Percentiles rank a stretch among this genome's conserved stretches.
Evolutionary conservation across 2,329 filamentous ascomycete genomes (phyloP).

Genomic region (Colletotrichum truncatum): DNA sequence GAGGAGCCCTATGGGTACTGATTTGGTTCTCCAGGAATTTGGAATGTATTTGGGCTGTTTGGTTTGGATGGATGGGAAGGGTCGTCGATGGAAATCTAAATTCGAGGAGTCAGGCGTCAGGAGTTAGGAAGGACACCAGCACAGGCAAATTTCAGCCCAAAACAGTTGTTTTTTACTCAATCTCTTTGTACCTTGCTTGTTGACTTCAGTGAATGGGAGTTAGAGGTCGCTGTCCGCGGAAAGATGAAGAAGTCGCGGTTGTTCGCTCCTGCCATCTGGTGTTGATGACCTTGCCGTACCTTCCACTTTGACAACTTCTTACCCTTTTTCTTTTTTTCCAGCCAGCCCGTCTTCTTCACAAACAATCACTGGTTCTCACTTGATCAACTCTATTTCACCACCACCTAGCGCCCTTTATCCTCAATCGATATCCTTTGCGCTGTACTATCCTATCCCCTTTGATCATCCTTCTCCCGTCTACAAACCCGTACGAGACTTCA

Average conservation of each 20-base stretch:
- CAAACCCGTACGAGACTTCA: too few relatives aligned
- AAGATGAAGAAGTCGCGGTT: not conserved
- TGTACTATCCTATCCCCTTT: not conserved
- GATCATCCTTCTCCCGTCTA: not conserved
- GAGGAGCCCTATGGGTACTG: not conserved
- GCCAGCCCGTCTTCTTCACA: not conserved
- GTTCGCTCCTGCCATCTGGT: not conserved
- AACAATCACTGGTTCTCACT: not conserved
- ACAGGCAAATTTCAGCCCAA: not conserved
- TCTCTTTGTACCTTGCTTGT: not conserved
- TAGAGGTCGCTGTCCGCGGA: not conserved
- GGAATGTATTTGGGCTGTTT: not conserved
- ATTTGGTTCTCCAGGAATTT: not conserved
- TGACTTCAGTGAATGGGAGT: not conserved
- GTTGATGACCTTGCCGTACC: not conserved
- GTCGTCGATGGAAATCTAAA: not conserved
- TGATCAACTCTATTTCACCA: not conserved
- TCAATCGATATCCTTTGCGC: not conserved
- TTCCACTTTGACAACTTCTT: not conserved
- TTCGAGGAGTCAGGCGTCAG: not conserved
- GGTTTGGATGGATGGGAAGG: not conserved
- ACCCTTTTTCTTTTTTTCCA: not conserved
- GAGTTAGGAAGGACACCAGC: not conserved
- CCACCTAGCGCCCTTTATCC: not conserved
- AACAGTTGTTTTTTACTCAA: not conserved